These are phyloP conservation scores for Acacia pycnantha DNA, from an alignment of 331 rosid species.

Conservation along the genomic window DNA sequence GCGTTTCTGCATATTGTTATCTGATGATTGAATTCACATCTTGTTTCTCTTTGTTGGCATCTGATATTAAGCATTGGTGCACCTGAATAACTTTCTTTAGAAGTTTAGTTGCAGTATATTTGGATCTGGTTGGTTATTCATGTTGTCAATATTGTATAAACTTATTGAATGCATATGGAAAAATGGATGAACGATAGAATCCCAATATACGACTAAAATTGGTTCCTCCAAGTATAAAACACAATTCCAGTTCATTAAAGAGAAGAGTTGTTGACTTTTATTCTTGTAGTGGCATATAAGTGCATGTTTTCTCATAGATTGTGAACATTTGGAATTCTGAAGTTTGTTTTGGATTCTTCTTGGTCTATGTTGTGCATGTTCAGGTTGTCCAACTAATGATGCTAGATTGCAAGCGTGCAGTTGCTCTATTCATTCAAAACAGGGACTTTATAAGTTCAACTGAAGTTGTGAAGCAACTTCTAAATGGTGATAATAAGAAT, in stretches of 20 bases:
- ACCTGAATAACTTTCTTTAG: slow-evolving; percentile 15
- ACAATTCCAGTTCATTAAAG: slow-evolving; percentile 11
- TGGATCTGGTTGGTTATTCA: slow-evolving; percentile 16
- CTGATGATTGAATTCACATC: neutral
- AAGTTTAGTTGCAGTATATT: slow-evolving; percentile 4
- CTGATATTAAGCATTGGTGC: neutral
- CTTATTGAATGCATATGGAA: neutral
- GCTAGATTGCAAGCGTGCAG: slow-evolving; percentile 94
- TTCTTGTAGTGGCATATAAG: slow-evolving; percentile 17
- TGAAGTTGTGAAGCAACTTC: slow-evolving; percentile 82
- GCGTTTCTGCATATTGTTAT: slow-evolving; percentile 8
- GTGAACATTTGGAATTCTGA: neutral
- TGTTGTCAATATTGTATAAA: neutral
- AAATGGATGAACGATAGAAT: neutral
- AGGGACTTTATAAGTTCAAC: slow-evolving; percentile 69
- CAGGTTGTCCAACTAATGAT: slow-evolving; percentile 91
- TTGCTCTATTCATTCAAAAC: slow-evolving; percentile 68
- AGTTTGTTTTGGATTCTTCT: slow-evolving; percentile 3
- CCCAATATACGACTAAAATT: neutral
- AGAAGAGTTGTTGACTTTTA: slow-evolving; percentile 9
- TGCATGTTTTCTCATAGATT: neutral
- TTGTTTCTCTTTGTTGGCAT: neutral
- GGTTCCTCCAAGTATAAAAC: neutral
- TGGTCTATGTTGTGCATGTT: slow-evolving; percentile 26
- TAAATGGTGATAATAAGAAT: slow-evolving; percentile 49